Evolutionary conservation across 345 rosid genomes (phyloP), one percentile per base, ranked within the genome.

Genomic region (Viola odorata): DNA sequence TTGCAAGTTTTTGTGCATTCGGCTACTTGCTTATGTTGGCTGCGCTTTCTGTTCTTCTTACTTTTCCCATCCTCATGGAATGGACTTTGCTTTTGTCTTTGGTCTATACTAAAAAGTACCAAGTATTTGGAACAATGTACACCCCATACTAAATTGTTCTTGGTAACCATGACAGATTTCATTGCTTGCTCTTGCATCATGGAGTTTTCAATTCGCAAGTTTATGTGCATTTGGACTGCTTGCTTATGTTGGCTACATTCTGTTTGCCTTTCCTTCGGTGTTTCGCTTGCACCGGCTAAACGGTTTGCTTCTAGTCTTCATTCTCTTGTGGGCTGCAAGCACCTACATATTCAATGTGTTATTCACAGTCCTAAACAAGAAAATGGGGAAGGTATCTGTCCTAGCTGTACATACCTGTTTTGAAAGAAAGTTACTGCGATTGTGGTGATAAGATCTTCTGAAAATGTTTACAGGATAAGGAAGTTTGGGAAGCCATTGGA

Each of bases 161-260:
- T 67, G 58, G 45, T 57, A 47, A 36, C 41, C 37, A 16, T 60
- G 65, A 15, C 75, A 79, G 83, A 64, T 79, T 49, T 73, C 76
- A 45, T 62, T 79, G 71, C 69, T 79, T 54, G 76, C 76, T 45
- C 72, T 79, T 53, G 67, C 83, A 36, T 67, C 73, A 47, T 79
- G 83, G 83, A 73, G 80, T 67, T 75, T 79, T 59, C 73, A 58
- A 57, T 79, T 79, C 64, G 83, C 80, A 61, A 79, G 83, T 59
- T 45, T 79, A 52, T 75, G 80, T 32, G 78, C 83, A 57, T 76
- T 79, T 52, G 83, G 78, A 39, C 65, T 79, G 39, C 83, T 79
- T 23, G 80, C 80, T 52, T 75, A 79, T 53, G 83, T 79, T 55
- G 83, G 80, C 71, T 79, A 79, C 62, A 66, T 75, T 45, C 42